Percentiles rank a stretch among this genome's conserved stretches.
phyloP scores from a whole-genome alignment of 495 filamentous ascomycete genomes.

The Haplographium delicatum region DNA sequence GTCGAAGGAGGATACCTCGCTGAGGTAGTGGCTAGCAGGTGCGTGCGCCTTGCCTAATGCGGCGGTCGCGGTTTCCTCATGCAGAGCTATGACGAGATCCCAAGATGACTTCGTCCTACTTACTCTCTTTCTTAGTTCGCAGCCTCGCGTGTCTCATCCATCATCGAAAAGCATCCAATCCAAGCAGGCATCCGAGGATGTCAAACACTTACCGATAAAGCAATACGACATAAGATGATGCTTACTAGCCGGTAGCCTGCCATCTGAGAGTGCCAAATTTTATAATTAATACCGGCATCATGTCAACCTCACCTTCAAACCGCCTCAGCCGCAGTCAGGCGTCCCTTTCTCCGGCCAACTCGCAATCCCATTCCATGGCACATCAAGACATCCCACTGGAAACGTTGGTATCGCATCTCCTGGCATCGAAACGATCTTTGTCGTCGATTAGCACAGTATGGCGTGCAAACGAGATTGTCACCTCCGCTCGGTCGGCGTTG shows the following conservation, averaged over 20 bases:
- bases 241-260: not conserved
- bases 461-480: constrained; percentile 84
- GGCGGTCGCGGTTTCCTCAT: too few relatives aligned
- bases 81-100: too few relatives aligned
- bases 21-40: too few relatives aligned
- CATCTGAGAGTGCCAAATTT: not conserved
- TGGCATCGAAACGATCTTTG: constrained; percentile 85
- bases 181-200: not conserved
- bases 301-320: constrained; percentile 13
- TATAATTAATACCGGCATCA: not conserved
- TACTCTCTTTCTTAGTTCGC: too few relatives aligned
- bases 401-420: constrained; percentile 71
- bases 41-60: too few relatives aligned
- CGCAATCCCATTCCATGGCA: constrained; percentile 17
- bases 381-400: constrained; percentile 49
- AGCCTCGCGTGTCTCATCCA: too few relatives aligned
- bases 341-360: constrained; percentile 17
- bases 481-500: constrained; percentile 63
- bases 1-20: too few relatives aligned
- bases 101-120: too few relatives aligned
- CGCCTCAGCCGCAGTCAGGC: constrained; percentile 13
- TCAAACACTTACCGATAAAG: not conserved
- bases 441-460: constrained; percentile 80
- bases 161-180: too few relatives aligned
- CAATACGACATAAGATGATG: not conserved